Evolutionary conservation across 1,284 basidiomycete genomes (phyloP).

Genomic region (Sanghuangporus weigelae): DNA sequence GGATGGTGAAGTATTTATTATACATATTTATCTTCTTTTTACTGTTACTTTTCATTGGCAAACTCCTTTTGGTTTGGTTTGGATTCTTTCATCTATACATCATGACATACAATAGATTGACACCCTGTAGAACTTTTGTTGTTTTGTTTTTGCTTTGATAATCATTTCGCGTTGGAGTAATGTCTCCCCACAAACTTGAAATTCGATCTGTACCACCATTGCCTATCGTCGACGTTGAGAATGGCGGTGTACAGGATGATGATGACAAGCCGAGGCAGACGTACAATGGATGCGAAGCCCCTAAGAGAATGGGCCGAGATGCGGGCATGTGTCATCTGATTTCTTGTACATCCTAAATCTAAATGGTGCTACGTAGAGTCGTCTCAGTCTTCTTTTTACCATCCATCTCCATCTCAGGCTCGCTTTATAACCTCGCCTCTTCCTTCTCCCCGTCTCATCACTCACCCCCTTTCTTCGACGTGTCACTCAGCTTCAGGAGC

Average conservation of each 20-base stretch:
- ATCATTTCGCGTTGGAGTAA: no score
- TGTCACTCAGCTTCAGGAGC: not conserved
- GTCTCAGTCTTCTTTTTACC: not conserved
- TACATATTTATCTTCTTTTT: no score
- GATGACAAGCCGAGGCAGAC: no score
- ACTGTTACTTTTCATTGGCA: no score
- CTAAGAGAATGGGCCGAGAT: not conserved
- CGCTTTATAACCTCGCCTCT: not conserved
- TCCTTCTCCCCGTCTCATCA: not conserved
- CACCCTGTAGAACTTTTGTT: no score
- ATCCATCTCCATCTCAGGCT: not conserved
- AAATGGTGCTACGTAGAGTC: not conserved
- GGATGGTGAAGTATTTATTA: no score
- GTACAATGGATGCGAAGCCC: not conserved
- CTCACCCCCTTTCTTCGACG: not conserved
- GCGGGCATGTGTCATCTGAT: constrained; percentile 8
- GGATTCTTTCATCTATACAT: no score
- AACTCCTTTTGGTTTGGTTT: no score
- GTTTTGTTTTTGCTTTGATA: not conserved
- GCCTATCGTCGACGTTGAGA: no score
- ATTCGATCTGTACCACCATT: no score
- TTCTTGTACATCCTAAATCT: not conserved
- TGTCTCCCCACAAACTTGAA: not conserved
- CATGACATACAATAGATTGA: no score
- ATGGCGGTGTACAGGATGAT: no score